Evolutionary conservation across 108 stramenopile species (phyloP).

Genomic region (Stephanodiscus triporus): DNA sequence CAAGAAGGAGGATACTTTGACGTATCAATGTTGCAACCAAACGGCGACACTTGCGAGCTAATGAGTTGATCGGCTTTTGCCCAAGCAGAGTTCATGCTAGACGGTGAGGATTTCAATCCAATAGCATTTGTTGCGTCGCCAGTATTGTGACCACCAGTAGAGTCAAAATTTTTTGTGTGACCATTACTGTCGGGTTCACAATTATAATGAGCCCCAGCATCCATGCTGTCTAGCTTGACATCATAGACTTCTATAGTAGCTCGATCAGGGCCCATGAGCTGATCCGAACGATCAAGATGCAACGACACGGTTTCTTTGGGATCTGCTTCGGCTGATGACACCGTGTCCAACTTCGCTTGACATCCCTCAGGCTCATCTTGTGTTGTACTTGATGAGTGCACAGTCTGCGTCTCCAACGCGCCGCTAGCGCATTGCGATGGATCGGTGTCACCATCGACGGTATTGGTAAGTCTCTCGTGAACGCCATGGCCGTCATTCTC

Average conservation of each 20-base stretch:
- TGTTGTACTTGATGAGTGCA: not conserved
- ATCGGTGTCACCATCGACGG: not conserved
- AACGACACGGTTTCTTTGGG: not conserved
- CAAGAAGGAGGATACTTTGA: slow-evolving; percentile 25
- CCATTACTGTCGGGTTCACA: not conserved
- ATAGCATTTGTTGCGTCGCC: not conserved
- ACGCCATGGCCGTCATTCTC: not conserved
- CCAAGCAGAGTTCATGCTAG: not conserved
- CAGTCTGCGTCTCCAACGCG: not conserved
- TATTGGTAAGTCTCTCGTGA: not conserved
- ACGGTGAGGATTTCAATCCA: not conserved
- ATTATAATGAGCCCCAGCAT: not conserved
- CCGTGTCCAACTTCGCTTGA: not conserved
- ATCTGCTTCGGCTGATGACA: not conserved
- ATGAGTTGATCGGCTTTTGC: not conserved
- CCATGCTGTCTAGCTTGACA: not conserved
- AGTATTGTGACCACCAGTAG: not conserved
- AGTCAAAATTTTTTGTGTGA: not conserved
- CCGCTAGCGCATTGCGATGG: not conserved
- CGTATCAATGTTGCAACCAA: not conserved
- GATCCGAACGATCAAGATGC: not conserved
- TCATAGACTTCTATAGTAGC: not conserved
- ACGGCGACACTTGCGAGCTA: not conserved
- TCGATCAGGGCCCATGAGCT: not conserved
- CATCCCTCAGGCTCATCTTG: not conserved